phyloP scores from a whole-genome alignment of 1,284 basidiomycete species.

The Melampsora occidentalis region DNA sequence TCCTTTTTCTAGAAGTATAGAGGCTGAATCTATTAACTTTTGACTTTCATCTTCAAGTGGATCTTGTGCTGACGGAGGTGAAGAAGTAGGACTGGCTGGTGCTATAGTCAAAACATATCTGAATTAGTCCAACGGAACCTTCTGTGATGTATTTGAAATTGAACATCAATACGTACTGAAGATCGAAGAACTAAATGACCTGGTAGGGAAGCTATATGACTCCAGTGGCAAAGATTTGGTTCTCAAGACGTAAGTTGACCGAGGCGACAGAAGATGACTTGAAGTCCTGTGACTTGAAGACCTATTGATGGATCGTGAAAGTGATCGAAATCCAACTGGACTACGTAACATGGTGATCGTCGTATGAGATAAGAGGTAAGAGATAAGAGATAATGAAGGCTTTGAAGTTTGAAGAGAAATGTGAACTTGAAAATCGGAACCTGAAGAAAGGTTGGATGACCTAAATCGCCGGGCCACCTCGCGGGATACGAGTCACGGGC shows the following conservation, averaged over 20 bases:
- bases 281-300: not conserved
- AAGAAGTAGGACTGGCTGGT: constrained; percentile 14
- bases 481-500: too few species aligned
- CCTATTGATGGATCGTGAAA: not conserved
- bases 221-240: not conserved
- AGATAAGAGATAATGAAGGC: too few species aligned
- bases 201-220: not conserved
- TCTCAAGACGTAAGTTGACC: not conserved
- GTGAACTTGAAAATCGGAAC: too few species aligned
- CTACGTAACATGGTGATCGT: not conserved
- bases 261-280: not conserved
- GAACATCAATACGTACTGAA: not conserved
- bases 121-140: not conserved
- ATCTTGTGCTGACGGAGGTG: constrained; percentile 25
- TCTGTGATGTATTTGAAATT: not conserved
- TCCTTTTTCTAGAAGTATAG: constrained; percentile 33
- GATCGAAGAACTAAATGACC: not conserved
- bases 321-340: not conserved
- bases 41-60: constrained; percentile 33
- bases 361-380: too few species aligned
- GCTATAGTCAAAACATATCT: constrained; percentile 6
- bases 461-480: too few species aligned
- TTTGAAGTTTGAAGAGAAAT: too few species aligned
- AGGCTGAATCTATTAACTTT: constrained; percentile 27
- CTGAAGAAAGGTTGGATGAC: too few species aligned